Conservation (phyloP, 2,329 filamentous ascomycete genomes). For the Hymenoscyphus albidus region DNA sequence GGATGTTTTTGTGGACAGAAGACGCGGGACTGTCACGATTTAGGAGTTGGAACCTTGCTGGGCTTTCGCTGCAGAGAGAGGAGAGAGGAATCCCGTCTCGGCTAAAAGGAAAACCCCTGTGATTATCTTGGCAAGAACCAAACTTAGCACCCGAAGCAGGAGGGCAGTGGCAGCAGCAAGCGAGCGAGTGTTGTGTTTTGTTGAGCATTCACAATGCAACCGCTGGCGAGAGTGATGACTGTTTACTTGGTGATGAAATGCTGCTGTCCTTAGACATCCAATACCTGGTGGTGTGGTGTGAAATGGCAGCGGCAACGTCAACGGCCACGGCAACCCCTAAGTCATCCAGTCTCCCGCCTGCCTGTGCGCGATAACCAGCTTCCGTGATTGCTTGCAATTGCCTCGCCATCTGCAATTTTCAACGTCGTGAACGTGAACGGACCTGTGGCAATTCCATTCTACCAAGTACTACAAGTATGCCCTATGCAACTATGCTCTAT, state of each 20-base stretch:
- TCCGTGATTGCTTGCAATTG: background rate
- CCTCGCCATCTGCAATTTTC: background rate
- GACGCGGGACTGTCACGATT: slow-evolving; percentile 21
- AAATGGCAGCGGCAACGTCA: too few species aligned
- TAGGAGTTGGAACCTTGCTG: slow-evolving; percentile 10
- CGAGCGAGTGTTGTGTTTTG: background rate
- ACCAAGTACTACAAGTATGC: too few species aligned
- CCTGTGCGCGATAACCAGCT: background rate
- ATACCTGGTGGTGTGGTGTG: background rate
- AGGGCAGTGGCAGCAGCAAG: background rate
- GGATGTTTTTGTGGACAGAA: slow-evolving; percentile 14
- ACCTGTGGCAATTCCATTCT: too few species aligned
- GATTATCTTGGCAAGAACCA: slow-evolving; percentile 7
- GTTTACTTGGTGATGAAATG: background rate
- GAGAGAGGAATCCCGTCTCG: slow-evolving; percentile 1
- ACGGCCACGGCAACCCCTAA: background rate
- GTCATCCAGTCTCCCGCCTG: background rate
- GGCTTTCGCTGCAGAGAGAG: background rate
- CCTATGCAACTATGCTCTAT: too few species aligned
- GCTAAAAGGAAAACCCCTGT: slow-evolving; percentile 3
- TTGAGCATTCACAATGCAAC: background rate
- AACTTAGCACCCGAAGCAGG: background rate
- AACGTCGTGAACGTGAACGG: background rate
- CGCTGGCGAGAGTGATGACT: background rate
- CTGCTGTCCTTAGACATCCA: background rate